These are phyloP conservation scores for Candida ipomoeae DNA, from an alignment of 805 yeast genomes.

Conservation along the genomic window DNA sequence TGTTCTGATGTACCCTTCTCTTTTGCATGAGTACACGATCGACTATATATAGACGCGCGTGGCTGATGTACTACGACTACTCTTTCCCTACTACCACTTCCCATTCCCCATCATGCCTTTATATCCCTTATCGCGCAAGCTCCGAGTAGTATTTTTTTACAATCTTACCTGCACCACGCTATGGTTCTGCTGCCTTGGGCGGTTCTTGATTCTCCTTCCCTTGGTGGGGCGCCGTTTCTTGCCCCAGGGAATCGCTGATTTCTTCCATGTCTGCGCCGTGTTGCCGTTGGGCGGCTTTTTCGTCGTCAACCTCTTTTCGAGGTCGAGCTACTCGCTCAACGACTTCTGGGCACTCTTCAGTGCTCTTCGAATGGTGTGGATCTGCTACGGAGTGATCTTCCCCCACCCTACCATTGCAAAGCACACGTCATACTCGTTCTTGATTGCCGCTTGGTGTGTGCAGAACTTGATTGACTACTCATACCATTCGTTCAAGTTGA, in stretches of 20 bases:
- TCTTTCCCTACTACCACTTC: neutral
- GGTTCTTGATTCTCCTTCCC: slow-evolving; percentile 54
- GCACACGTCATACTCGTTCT: slow-evolving; percentile 37
- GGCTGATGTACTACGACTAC: neutral
- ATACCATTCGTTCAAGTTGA: slow-evolving; percentile 34
- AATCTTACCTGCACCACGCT: slow-evolving; percentile 35
- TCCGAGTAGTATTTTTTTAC: slow-evolving; percentile 32
- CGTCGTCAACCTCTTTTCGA: slow-evolving; percentile 9
- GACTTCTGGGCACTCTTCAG: slow-evolving; percentile 30
- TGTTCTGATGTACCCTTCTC: neutral
- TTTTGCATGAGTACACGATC: neutral
- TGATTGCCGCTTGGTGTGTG: slow-evolving; percentile 36
- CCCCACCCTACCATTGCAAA: slow-evolving; percentile 41
- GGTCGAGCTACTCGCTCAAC: slow-evolving; percentile 3
- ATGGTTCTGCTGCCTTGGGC: slow-evolving; percentile 45
- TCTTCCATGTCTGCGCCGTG: slow-evolving; percentile 43
- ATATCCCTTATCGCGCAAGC: slow-evolving; percentile 34
- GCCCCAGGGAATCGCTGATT: slow-evolving; percentile 71
- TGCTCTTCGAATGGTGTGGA: slow-evolving; percentile 32
- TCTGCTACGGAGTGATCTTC: slow-evolving; percentile 40
- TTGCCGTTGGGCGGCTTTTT: slow-evolving; percentile 29
- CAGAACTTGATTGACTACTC: slow-evolving; percentile 29
- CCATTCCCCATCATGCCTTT: slow-evolving; percentile 24
- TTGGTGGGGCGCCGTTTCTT: slow-evolving; percentile 61
- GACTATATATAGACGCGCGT: neutral